phyloP scores from a whole-genome alignment of 352 stramenopile species.

The Elongisporangium undulatum region DNA sequence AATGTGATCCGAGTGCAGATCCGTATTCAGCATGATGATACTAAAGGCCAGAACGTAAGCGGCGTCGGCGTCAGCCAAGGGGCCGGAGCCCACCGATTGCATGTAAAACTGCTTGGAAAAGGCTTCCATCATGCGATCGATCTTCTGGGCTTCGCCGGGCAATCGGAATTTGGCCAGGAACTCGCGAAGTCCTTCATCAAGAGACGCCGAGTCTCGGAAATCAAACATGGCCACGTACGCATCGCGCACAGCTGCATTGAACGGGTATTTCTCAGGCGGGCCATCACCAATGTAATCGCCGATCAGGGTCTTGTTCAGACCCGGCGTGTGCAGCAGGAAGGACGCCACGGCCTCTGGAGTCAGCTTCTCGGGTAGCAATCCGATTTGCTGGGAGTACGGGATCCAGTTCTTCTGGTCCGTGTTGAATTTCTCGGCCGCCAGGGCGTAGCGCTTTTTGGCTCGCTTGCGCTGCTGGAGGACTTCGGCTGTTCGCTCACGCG shows the following conservation, averaged over 20 bases:
- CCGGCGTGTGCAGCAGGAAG: conserved; percentile 93
- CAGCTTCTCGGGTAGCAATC: conserved; percentile 73
- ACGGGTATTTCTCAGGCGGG: conserved; percentile 94
- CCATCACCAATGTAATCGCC: conserved; percentile 96
- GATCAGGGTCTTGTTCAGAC: conserved; percentile 92
- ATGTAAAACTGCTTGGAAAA: conserved; percentile 93
- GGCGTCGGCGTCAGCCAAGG: conserved; percentile 86
- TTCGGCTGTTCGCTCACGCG: conserved; percentile 81
- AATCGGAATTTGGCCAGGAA: conserved; percentile 96
- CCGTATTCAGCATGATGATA: conserved; percentile 99
- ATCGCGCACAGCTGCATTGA: conserved; percentile 87
- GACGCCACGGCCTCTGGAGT: conserved; percentile 87
- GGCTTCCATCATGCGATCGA: conserved; percentile 96
- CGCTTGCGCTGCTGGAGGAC: conserved; percentile 89
- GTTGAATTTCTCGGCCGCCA: conserved; percentile 95
- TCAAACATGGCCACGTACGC: conserved; percentile 93
- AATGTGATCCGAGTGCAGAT: conserved; percentile 94
- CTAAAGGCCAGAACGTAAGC: conserved; percentile 97
- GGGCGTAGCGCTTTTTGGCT: conserved; percentile 87
- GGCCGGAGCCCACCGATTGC: conserved; percentile 51
- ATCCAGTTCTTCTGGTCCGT: conserved; percentile 91
- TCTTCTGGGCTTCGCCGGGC: conserved; percentile 97
- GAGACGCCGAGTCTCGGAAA: conserved; percentile 81
- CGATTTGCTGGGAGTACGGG: conserved; percentile 84
- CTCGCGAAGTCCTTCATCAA: conserved; percentile 90